A percentile compares a stretch with the other conserved stretches of the same genome.
phyloP scores from a whole-genome alignment of 768 basidiomycete species.

The Mycena sanguinolenta region DNA sequence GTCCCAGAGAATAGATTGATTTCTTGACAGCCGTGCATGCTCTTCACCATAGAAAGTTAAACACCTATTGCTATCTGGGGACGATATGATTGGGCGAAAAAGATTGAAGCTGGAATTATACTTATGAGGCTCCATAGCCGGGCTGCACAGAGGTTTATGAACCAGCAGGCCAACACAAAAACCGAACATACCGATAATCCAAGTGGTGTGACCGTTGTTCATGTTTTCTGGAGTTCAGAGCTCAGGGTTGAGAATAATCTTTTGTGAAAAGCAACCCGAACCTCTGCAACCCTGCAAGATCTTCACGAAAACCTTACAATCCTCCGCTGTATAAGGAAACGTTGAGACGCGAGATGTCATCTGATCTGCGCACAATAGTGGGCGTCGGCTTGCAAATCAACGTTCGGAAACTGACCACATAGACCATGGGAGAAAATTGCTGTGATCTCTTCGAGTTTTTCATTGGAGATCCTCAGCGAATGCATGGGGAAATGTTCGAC shows the following conservation, averaged over 20 bases:
- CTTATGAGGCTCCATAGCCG: slow-evolving; percentile 63
- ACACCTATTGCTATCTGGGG: slow-evolving; percentile 62
- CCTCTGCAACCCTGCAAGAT: slow-evolving; percentile 60
- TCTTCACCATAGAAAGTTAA: slow-evolving; percentile 70
- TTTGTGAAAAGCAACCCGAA: not conserved
- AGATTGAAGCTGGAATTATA: slow-evolving; percentile 41
- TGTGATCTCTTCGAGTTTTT: slow-evolving; percentile 60
- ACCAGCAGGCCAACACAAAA: slow-evolving; percentile 19
- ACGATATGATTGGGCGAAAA: slow-evolving; percentile 1
- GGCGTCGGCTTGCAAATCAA: not conserved
- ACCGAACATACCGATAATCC: slow-evolving; percentile 53
- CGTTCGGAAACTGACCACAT: slow-evolving; percentile 57
- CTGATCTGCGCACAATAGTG: slow-evolving; percentile 57
- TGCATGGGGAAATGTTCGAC: slow-evolving; percentile 76
- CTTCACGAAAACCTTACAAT: slow-evolving; percentile 61
- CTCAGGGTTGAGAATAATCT: not conserved
- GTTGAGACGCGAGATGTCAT: slow-evolving; percentile 72
- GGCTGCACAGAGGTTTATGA: slow-evolving; percentile 45
- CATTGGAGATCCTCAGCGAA: slow-evolving; percentile 47
- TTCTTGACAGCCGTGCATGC: slow-evolving; percentile 64
- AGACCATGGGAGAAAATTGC: slow-evolving; percentile 66
- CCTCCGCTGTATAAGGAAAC: slow-evolving; percentile 63
- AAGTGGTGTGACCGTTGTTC: slow-evolving; percentile 58
- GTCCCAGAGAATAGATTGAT: slow-evolving; percentile 60
- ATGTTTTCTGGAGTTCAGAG: slow-evolving; percentile 41